phyloP scores from a whole-genome alignment of 2,329 filamentous ascomycete genomes.

The Aspergillus pseudonomiae region DNA sequence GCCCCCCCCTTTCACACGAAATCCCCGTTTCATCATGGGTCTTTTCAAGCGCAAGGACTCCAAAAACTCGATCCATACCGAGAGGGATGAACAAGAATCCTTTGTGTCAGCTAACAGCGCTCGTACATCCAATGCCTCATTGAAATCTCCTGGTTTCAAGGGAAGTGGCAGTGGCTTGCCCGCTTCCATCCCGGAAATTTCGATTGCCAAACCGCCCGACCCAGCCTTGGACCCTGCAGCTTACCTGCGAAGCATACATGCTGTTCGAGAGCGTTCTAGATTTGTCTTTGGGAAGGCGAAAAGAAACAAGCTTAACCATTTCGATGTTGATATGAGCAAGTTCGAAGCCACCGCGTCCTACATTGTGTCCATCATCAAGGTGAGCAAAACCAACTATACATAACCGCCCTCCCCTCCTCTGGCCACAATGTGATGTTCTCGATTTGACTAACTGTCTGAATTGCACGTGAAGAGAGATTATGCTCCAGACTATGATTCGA shows the following conservation, averaged over 20 bases:
- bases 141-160: constrained; percentile 54
- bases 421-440: constrained; percentile 11
- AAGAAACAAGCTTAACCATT: constrained; percentile 77
- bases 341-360: constrained; percentile 83
- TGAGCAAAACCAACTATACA: constrained; percentile 39
- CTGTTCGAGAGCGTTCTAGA: constrained; percentile 78
- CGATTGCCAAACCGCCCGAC: constrained; percentile 83
- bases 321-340: constrained; percentile 84
- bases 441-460: constrained; percentile 7
- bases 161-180: constrained; percentile 53
- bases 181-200: constrained; percentile 69
- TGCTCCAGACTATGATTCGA: constrained; percentile 67
- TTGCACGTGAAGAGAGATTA: constrained; percentile 63
- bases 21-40: constrained; percentile 38
- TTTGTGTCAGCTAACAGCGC: constrained; percentile 46
- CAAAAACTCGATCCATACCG: constrained; percentile 41
- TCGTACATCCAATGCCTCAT: constrained; percentile 49
- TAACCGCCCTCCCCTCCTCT: not conserved
- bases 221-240: constrained; percentile 84
- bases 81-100: constrained; percentile 45
- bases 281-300: constrained; percentile 77
- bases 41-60: constrained; percentile 52
- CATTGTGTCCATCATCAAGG: constrained; percentile 93
- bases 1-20: not conserved
- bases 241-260: constrained; percentile 86